Percentiles rank a stretch among this genome's conserved stretches.
phyloP scores from a whole-genome alignment of 768 basidiomycete species.

The Auriculariales sp. region DNA sequence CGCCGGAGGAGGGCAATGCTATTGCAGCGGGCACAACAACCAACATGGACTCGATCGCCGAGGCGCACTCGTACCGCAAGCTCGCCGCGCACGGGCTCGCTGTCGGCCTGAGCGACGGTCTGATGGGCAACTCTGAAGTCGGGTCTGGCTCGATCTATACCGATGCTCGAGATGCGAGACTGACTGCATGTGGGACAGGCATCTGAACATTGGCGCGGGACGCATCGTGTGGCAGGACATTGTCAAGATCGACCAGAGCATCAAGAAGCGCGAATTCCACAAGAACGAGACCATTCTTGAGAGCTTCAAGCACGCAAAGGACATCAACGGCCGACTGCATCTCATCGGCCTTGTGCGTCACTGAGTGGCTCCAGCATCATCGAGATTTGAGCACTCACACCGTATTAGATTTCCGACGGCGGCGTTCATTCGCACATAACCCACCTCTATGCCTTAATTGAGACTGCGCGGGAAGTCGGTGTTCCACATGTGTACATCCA shows the following conservation, averaged over 20 bases:
- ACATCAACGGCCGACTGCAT: constrained; percentile 72
- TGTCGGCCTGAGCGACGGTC: constrained; percentile 81
- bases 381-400: background rate
- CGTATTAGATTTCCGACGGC: constrained; percentile 83
- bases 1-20: constrained; percentile 61
- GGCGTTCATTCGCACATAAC: constrained; percentile 94
- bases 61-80: constrained; percentile 55
- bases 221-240: constrained; percentile 97
- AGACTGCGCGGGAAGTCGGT: constrained; percentile 73
- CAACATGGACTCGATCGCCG: constrained; percentile 79
- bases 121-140: constrained; percentile 98
- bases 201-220: constrained; percentile 90
- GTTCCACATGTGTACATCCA: constrained; percentile 83
- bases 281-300: constrained; percentile 59
- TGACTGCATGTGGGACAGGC: constrained; percentile 30
- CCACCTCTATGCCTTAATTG: constrained; percentile 81
- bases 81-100: constrained; percentile 82
- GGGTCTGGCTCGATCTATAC: constrained; percentile 45
- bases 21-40: constrained; percentile 73
- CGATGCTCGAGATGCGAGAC: no score
- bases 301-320: constrained; percentile 64
- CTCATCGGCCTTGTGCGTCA: constrained; percentile 66
- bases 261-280: constrained; percentile 80
- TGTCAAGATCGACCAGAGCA: constrained; percentile 83
- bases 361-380: constrained; percentile 2